Evolutionary conservation across 306 rosid genomes (phyloP), one percentile per base, ranked within the genome.

Genomic region (Rubus parviflorus): DNA sequence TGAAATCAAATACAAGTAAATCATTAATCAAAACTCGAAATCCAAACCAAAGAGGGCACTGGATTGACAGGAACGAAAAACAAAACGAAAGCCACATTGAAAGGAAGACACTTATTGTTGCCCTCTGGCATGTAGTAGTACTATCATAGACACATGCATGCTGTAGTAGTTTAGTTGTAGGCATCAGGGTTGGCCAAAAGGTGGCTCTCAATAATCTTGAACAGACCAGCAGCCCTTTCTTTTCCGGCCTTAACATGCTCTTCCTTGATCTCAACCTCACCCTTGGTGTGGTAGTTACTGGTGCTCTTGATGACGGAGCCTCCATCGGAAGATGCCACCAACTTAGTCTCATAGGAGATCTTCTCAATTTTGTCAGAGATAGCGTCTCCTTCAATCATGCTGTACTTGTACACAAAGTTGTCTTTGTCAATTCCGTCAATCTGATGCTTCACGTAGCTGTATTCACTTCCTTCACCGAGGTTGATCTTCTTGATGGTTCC

Each of bases 401-500:
- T 81, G 85, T 83, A 89, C 61, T 72, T 73, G 51, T 83, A 89
- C 16, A 56, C 77, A 23, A 74, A 80, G 30, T 14, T 79, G 0
- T 22, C 77, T n/a, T 67, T 66, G 81, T 89, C 90, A 8, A 83
- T 37, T 51, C 35, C 81, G 73, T 85, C 89, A 7, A 85, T 82
- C 43, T 75, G 81, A 23, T 89, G 86, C 57, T 80, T 68, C 86
- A 82, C 78, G 46, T 82, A 81, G 62, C 81, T 81, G 45, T 22
- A 75, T 65, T 81, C 0, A 2, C 78, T 82, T 13, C 89, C 90
- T 84, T 70, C 77, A 77, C 57, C 35, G 6, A 46, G 71, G 78
- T 64, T 82, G n/a, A 86, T 60, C 80, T 82, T 90, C 81, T 84
- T 89, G 73, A 84, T 71, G 66, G 90, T 77, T 76, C 89, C 90